Evolutionary conservation across 306 rosid genomes (phyloP), one percentile per base, ranked within the genome.

Genomic region (Lupinus albus): DNA sequence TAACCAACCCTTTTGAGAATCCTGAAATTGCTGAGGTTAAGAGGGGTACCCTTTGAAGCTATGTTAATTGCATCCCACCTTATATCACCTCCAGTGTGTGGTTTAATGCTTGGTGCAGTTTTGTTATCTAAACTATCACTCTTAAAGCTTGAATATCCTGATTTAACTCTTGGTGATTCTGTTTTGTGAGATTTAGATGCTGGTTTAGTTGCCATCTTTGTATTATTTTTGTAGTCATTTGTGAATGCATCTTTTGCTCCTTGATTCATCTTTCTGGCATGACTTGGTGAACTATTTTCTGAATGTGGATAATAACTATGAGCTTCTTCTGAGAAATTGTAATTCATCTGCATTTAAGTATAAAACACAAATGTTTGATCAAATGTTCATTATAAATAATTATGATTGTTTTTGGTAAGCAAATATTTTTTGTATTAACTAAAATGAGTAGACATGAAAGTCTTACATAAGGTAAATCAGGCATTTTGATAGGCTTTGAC

Each of bases 1-100:
- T 78, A 86, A 2, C 97, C 97, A 17, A 91, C 70, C 47, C 93
- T 86, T 77, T 91, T 91, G 70, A 91, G 91, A 69, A 88, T 82
- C 74, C 85, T 84, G 68, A 91, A 91, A 82, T 88, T 70, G 79
- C 83, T 78, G 6, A 91, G 91, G 67, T 80, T 82, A 15, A 91
- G 83, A 60, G 77, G 46, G 69, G 70, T 58, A 11, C 63, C 79
- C 77, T 64, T 86, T 30, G 89, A 83, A 66, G 75, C 55, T 81
- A 67, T 61, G 82, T 80, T 81, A 39, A 91, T 76, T n/a, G 89
- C 91, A 36, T 91, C 97, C 97, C 97, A 91, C 70, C 96, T 72
- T 8, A 81, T 77, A 62, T 91, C 96, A 44, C 96, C 97, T 55
- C 97, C 96, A 8, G 95, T 91, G 61, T 91, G 97, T 30, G 96